Evolutionary conservation across 192 early-diverging fungal genomes (phyloP).

Genomic region (Piromyces sp.): DNA sequence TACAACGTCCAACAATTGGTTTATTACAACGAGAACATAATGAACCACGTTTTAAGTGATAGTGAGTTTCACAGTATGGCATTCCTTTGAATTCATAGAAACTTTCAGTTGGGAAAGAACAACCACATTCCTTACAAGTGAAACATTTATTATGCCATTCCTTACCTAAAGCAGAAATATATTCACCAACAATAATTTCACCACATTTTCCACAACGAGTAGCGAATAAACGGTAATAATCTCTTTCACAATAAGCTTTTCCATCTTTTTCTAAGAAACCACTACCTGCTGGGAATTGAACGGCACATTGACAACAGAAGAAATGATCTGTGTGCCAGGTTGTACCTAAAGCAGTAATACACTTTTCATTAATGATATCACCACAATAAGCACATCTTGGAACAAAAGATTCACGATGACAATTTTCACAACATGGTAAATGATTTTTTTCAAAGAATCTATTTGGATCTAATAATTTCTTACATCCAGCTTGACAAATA

Average conservation of each 20-base stretch:
- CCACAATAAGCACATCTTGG: conserved; percentile 15
- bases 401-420: neutral
- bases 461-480: conserved; percentile 3
- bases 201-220: conserved; percentile 14
- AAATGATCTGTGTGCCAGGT: conserved; percentile 21
- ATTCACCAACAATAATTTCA: conserved; percentile 15
- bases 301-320: conserved; percentile 20
- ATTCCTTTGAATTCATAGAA: conserved; percentile 17
- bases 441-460: conserved; percentile 8
- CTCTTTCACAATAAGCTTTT: conserved; percentile 12
- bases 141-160: conserved; percentile 19
- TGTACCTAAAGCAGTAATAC: conserved; percentile 11
- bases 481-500: conserved; percentile 3
- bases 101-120: conserved; percentile 12
- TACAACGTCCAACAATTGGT: conserved; percentile 6
- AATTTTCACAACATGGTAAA: neutral
- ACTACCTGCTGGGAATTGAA: neutral
- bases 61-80: conserved; percentile 18
- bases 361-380: conserved; percentile 11
- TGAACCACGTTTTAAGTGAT: conserved; percentile 5
- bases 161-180: conserved; percentile 18
- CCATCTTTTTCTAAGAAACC: conserved; percentile 4
- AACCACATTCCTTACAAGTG: conserved; percentile 16
- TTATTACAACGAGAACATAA: conserved; percentile 4
- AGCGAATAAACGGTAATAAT: conserved; percentile 16